These are phyloP conservation scores for Pyrus pyrifolia DNA, from an alignment of 306 rosid genomes.

Conservation along the genomic window DNA sequence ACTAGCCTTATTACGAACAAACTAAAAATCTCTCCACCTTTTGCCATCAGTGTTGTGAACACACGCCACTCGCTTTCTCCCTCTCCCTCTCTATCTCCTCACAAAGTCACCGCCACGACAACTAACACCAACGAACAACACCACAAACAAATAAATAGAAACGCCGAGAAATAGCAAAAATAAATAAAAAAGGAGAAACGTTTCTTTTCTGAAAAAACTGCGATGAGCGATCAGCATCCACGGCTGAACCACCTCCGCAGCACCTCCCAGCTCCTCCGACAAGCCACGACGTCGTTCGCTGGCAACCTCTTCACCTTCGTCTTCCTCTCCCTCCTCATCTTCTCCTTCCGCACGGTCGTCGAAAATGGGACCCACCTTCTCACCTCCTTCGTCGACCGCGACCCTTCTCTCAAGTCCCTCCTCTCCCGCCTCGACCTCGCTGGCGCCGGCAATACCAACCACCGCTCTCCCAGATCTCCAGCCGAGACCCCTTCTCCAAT, in stretches of 20 bases:
- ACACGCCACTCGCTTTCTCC: not conserved
- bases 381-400: constrained; percentile 77
- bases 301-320: constrained; percentile 53
- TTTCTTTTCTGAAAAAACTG: not conserved
- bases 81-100: not conserved
- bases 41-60: not conserved
- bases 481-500: constrained; percentile 24
- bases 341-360: constrained; percentile 66
- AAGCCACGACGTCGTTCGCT: constrained; percentile 39
- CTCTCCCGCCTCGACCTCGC: constrained; percentile 79
- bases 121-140: not conserved
- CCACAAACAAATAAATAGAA: no score
- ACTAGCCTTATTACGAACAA: no score
- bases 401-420: constrained; percentile 65
- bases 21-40: no score
- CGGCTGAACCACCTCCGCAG: constrained; percentile 65
- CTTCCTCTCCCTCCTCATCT: constrained; percentile 68
- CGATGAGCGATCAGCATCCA: constrained; percentile 57
- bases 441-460: not conserved
- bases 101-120: not conserved
- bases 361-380: constrained; percentile 62
- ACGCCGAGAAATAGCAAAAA: not conserved
- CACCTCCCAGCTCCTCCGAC: constrained; percentile 40
- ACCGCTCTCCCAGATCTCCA: constrained; percentile 14
- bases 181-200: no score